Evolutionary conservation across 1,284 basidiomycete species (phyloP).

Genomic region (Prillingera fragicola): DNA sequence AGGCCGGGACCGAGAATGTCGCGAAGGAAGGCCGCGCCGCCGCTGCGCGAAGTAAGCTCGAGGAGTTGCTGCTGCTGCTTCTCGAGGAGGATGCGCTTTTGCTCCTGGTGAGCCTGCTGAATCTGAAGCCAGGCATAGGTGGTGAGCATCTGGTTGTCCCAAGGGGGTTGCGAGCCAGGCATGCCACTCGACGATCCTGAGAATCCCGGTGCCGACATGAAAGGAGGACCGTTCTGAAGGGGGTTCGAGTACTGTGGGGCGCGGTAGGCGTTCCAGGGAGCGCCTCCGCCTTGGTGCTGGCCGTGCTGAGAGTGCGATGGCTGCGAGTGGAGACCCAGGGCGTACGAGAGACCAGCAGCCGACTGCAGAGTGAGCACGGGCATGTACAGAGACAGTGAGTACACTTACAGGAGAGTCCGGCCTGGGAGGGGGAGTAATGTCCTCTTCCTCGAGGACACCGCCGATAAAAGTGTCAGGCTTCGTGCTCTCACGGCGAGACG

Average conservation of each 20-base stretch:
- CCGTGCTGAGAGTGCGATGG: too few relatives aligned
- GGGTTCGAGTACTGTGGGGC: too few relatives aligned
- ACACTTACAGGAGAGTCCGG: conserved; percentile 6
- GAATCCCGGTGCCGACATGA: too few relatives aligned
- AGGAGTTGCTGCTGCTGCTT: conserved; percentile 41
- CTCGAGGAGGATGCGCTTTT: conserved; percentile 39
- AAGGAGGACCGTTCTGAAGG: too few relatives aligned
- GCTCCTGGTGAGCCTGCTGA: conserved; percentile 44
- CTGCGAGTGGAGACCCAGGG: conserved; percentile 14
- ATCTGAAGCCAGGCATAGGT: conserved; percentile 44
- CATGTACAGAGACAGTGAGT: background rate
- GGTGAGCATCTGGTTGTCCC: conserved; percentile 27
- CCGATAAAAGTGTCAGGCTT: conserved; percentile 30
- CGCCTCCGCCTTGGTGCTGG: background rate
- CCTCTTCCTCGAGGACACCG: conserved; percentile 20
- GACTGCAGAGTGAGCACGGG: background rate
- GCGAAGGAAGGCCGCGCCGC: conserved; percentile 10
- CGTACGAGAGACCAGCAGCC: conserved; percentile 14
- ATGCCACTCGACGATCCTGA: too few relatives aligned
- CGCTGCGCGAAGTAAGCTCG: conserved; percentile 21
- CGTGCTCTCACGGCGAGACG: background rate
- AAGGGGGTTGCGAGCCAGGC: too few relatives aligned
- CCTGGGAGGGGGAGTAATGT: background rate
- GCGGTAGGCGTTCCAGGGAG: background rate
- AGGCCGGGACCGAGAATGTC: conserved; percentile 15